phyloP scores from a whole-genome alignment of 768 basidiomycete species.

The Russula sp. region DNA sequence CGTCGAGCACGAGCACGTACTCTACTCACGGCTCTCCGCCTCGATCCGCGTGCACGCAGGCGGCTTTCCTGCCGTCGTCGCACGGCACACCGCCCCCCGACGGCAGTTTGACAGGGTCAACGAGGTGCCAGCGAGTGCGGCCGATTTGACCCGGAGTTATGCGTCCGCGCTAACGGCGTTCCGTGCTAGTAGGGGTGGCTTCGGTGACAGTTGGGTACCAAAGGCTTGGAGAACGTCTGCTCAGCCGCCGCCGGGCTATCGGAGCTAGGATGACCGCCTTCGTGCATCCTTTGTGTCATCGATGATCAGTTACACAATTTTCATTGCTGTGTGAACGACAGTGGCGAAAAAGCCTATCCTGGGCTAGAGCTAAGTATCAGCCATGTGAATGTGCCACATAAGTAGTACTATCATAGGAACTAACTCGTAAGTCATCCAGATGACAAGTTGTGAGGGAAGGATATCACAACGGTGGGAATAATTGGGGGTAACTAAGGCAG shows the following conservation, averaged over 20 bases:
- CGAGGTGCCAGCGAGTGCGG: constrained; percentile 45
- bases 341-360: background rate
- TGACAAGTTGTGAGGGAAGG: background rate
- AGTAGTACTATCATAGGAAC: background rate
- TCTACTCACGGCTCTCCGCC: background rate
- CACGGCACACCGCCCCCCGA: constrained; percentile 50
- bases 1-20: constrained; percentile 24
- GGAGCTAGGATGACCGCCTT: background rate
- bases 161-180: constrained; percentile 56
- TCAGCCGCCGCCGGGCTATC: background rate
- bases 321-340: background rate
- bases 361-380: background rate
- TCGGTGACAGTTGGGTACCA: constrained; percentile 58
- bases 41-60: background rate
- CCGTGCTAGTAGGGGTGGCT: constrained; percentile 33
- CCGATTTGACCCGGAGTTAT: constrained; percentile 69
- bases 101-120: constrained; percentile 46
- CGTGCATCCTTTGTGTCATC: background rate
- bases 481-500: background rate
- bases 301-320: background rate
- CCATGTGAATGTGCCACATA: background rate
- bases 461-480: background rate
- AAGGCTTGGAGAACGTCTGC: constrained; percentile 34
- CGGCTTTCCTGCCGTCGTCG: constrained; percentile 33
- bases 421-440: background rate